These are phyloP conservation scores for Leishmania martiniquensis DNA, from an alignment of 208 protist genomes.

Conservation along the genomic window DNA sequence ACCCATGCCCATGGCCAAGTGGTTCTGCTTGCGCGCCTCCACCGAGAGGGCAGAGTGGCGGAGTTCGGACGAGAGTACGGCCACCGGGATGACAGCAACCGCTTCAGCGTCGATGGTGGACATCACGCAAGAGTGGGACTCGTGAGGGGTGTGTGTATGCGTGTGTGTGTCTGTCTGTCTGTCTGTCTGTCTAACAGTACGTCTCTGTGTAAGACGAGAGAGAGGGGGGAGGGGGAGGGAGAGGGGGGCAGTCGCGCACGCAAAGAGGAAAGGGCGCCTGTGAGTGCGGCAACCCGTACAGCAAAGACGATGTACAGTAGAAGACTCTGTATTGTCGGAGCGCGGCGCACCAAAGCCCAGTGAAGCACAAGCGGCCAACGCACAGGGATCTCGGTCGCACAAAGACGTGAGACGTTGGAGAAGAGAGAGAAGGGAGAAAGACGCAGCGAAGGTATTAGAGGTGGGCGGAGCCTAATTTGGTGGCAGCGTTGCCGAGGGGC, in stretches of 20 bases:
- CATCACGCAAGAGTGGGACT: background rate
- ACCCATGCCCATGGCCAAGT: background rate
- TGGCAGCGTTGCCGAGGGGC: background rate
- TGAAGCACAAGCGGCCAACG: background rate
- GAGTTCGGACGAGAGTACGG: background rate
- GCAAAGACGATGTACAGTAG: background rate
- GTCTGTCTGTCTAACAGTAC: too few species aligned
- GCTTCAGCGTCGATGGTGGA: background rate
- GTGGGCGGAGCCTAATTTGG: too few species aligned
- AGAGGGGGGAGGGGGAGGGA: background rate
- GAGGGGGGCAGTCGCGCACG: background rate
- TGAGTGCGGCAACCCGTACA: background rate
- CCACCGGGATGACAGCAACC: background rate
- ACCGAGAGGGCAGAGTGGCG: background rate
- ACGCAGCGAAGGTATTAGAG: background rate
- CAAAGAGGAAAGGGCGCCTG: background rate
- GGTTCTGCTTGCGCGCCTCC: background rate
- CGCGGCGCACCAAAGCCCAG: background rate
- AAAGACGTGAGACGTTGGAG: too few species aligned
- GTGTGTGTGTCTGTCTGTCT: background rate
- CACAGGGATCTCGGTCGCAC: background rate
- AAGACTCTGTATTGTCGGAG: background rate
- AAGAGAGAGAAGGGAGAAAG: background rate
- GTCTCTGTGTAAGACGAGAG: background rate
- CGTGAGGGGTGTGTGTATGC: background rate